Evolutionary conservation across 2,329 filamentous ascomycete species (phyloP).

Genomic region (Phialemonium atrogriseum): DNA sequence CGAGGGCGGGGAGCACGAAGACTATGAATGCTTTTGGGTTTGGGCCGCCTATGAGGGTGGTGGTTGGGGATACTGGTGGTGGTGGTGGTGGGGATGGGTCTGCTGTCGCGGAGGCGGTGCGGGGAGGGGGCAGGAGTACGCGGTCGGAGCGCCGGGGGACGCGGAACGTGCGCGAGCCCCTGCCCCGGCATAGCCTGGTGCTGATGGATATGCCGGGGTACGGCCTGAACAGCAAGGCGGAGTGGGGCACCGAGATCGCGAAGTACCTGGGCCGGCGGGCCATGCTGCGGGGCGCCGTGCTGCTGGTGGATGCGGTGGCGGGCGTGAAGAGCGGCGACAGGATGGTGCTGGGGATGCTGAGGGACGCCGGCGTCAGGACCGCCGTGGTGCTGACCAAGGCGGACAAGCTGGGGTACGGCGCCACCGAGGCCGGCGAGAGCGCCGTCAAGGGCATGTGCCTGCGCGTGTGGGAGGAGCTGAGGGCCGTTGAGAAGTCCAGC

Average conservation of each 20-base stretch:
- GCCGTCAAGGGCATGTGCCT: conserved; percentile 12
- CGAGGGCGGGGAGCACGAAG: conserved; percentile 42
- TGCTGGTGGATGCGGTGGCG: conserved; percentile 46
- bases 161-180: conserved; percentile 21
- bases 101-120: conserved; percentile 12
- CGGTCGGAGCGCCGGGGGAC: conserved; percentile 11
- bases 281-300: conserved; percentile 41
- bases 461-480: conserved; percentile 21
- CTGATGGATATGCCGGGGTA: conserved; percentile 32
- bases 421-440: conserved; percentile 1
- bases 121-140: conserved; percentile 5
- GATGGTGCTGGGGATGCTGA: conserved; percentile 37
- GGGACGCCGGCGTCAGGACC: conserved; percentile 34
- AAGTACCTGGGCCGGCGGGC: conserved; percentile 40
- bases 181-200: conserved; percentile 37
- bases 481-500: conserved; percentile 12
- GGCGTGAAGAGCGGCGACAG: conserved; percentile 39
- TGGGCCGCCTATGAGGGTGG: conserved; percentile 29
- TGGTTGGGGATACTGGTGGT: conserved; percentile 7
- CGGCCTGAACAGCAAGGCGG: conserved; percentile 24
- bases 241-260: conserved; percentile 45
- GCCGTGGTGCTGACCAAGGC: conserved; percentile 48
- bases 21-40: conserved; percentile 50
- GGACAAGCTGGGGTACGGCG: conserved; percentile 33
- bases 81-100: conserved; percentile 2